A percentile compares a stretch with the other conserved stretches of the same genome.
Conservation (phyloP, 495 filamentous ascomycete genomes). For the Hypomontagnella submonticulosa region DNA sequence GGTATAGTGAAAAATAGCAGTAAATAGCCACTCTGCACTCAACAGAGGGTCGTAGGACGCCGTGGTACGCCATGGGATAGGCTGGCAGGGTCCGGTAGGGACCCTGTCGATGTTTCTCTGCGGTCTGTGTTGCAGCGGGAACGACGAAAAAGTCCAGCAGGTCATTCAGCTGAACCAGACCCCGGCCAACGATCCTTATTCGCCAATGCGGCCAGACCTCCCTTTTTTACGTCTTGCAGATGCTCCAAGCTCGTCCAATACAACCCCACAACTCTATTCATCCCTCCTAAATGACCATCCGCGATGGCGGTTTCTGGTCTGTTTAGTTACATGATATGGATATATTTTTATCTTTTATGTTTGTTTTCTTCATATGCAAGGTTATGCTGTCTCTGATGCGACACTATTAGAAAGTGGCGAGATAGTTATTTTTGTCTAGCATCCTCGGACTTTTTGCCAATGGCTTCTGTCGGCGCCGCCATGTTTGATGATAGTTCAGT, state of each 20-base stretch:
- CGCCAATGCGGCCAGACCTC: conserved; percentile 30
- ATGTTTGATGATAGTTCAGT: conserved; percentile 17
- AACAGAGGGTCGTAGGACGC: conserved; percentile 1
- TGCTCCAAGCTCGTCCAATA: conserved; percentile 21
- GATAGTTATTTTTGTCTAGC: background rate
- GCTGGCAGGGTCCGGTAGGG: background rate
- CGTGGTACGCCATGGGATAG: background rate
- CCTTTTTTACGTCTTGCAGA: conserved; percentile 13
- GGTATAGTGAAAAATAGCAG: background rate
- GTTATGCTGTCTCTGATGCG: conserved; percentile 6
- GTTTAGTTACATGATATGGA: background rate
- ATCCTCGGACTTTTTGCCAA: background rate
- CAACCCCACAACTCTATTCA: conserved; percentile 42
- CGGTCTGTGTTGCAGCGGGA: conserved; percentile 25
- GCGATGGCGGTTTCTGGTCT: background rate
- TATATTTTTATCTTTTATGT: background rate
- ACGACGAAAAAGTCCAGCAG: conserved; percentile 20
- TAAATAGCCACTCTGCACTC: background rate
- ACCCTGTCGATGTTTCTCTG: background rate
- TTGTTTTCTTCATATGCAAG: conserved; percentile 10
- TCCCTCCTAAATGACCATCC: conserved; percentile 18
- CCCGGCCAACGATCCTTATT: conserved; percentile 15
- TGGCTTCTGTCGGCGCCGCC: conserved; percentile 22
- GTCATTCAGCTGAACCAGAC: conserved; percentile 30
- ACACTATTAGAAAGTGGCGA: conserved; percentile 31